Evolutionary conservation across 2,329 filamentous ascomycete genomes (phyloP), one percentile per base, ranked within the genome.

Genomic region (Fusarium pseudoanthophilum): DNA sequence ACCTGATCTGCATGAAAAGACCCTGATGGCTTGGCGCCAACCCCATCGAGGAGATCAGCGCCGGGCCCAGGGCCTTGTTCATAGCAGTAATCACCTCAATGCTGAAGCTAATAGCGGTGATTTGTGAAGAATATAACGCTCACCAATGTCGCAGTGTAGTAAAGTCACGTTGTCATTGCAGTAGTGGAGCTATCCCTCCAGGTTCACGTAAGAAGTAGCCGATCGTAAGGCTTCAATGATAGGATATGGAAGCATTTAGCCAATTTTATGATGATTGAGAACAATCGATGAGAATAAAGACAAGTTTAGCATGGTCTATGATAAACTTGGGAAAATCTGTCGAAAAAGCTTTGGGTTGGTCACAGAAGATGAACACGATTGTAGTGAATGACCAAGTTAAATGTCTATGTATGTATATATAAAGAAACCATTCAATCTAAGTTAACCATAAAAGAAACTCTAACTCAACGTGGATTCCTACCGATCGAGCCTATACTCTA

Each of bases 211-310:
- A 48, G 4, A 28, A 21, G 20, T 16, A 21, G 26, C 13, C 45
- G 4, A 28, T 46, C 18, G 18, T 5, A 34, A 24, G 30, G 7
- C 16, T 26, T 15, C 9, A 7, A 7, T 39, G 7, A 9, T 4
- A 2, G n/a, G 2, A 0, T 10, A 10, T 4, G 1, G 1, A 3
- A 37, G 7, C 0, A 5, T 18, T n/a, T 2, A 9, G 18, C 10
- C 10, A 13, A 2, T 0, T 6, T 13, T 7, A 15, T 2, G 5
- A 14, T 11, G 4, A 11, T 24, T 24, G 0, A 24, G 15, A 10
- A 24, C 18, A 16, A 24, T 5, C 4, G 4, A 18, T 43, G 10
- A 8, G 4, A 24, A 4, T 8, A 18, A 18, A 7, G 10, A 24
- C 15, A 2, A 8, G 8, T 11, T 8, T 6, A 11, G 10, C 4